Evolutionary conservation across 208 protist species (phyloP).

Genomic region (Leishmania guyanensis): DNA sequence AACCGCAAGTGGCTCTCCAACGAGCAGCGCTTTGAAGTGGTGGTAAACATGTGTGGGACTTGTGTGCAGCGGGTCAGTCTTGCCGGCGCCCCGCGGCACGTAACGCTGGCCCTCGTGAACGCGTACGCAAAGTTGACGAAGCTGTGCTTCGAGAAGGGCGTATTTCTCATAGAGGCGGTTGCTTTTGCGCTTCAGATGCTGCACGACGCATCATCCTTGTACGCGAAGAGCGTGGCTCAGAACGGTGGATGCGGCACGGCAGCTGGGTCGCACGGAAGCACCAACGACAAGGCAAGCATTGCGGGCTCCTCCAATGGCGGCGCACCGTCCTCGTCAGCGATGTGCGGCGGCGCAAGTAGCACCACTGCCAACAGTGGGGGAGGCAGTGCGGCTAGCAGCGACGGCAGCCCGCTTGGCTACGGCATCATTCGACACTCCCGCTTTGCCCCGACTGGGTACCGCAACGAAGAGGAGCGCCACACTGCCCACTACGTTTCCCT

Average conservation of each 20-base stretch:
- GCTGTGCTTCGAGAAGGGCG: slow-evolving; percentile 68
- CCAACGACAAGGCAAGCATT: background rate
- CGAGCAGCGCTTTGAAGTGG: slow-evolving; percentile 38
- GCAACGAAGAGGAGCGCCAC: slow-evolving; percentile 25
- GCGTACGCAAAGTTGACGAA: slow-evolving; percentile 71
- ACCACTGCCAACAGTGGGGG: slow-evolving; percentile 5
- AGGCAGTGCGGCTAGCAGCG: background rate
- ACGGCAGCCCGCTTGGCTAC: slow-evolving; percentile 13
- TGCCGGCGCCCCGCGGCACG: slow-evolving; percentile 63
- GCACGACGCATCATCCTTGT: slow-evolving; percentile 24
- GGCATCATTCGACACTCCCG: slow-evolving; percentile 22
- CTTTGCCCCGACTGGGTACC: slow-evolving; percentile 8
- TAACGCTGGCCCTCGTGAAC: slow-evolving; percentile 55
- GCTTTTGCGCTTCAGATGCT: slow-evolving; percentile 60
- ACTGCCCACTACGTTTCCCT: slow-evolving; percentile 41
- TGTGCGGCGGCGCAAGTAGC: background rate
- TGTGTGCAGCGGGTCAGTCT: slow-evolving; percentile 64
- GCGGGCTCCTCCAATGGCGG: background rate
- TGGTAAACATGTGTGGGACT: slow-evolving; percentile 63
- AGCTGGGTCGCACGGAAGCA: background rate
- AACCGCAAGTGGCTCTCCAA: slow-evolving; percentile 55
- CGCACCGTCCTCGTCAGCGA: background rate
- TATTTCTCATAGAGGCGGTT: slow-evolving; percentile 48
- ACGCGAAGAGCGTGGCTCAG: slow-evolving; percentile 19
- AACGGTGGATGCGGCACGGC: slow-evolving; percentile 33